Conservation (phyloP, 2,329 filamentous ascomycete genomes). For the Penicillium psychrosexuale region DNA sequence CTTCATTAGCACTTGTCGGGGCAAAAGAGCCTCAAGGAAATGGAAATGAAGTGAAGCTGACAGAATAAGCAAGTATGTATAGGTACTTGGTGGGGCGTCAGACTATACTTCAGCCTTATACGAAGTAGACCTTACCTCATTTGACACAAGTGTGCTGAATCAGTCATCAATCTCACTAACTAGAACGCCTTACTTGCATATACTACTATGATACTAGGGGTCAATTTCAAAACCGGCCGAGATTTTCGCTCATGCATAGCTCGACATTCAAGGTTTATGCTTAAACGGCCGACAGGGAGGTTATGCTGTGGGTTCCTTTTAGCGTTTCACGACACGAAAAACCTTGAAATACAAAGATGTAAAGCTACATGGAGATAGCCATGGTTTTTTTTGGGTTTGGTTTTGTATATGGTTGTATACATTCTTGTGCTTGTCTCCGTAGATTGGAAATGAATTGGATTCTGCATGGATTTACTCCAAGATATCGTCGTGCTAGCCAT, state of each 20-base stretch:
- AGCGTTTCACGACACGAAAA: constrained; percentile 2
- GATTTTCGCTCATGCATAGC: constrained; percentile 8
- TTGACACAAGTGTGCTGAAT: neutral
- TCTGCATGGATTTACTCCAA: neutral
- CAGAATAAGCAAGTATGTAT: neutral
- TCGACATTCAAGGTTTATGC: constrained; percentile 18
- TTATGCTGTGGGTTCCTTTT: constrained; percentile 10
- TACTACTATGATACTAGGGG: neutral
- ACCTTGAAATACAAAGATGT: neutral
- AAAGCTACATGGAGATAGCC: neutral
- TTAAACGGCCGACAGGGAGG: constrained; percentile 17
- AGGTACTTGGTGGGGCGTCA: neutral
- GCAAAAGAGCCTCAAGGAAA: neutral
- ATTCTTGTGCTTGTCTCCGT: neutral
- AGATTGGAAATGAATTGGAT: neutral
- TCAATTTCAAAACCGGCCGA: neutral
- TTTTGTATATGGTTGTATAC: neutral
- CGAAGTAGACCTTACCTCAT: neutral
- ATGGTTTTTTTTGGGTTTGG: neutral
- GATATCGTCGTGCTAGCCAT: neutral
- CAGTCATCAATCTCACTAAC: neutral
- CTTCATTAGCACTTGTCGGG: no score
- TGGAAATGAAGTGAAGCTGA: neutral
- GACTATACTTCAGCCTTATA: neutral
- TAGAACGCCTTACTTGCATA: neutral